Percentiles rank a stretch among this genome's conserved stretches.
Evolutionary conservation across 1,284 basidiomycete species (phyloP).

Genomic region (Cerioporus squamosus): DNA sequence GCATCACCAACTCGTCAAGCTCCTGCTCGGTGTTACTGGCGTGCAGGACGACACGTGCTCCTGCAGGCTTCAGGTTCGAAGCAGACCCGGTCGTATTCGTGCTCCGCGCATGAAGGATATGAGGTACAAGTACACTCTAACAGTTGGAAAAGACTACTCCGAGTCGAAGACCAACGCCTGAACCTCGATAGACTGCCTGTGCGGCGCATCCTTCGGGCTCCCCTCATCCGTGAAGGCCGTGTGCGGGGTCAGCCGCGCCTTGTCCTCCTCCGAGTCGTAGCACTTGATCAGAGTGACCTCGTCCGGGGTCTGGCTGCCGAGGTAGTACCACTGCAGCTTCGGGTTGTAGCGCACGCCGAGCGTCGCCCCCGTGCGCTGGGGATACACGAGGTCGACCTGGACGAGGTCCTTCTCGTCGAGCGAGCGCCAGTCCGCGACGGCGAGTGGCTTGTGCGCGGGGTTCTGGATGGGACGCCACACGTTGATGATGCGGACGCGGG

Average conservation of each 20-base stretch:
- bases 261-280: slow-evolving; percentile 44
- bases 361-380: slow-evolving; percentile 37
- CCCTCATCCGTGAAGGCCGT: slow-evolving; percentile 46
- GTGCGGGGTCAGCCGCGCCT: slow-evolving; percentile 49
- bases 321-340: slow-evolving; percentile 49
- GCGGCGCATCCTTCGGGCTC: slow-evolving; percentile 42
- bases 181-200: slow-evolving; percentile 47
- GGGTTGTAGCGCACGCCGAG: slow-evolving; percentile 42
- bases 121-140: no score
- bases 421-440: slow-evolving; percentile 47
- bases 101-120: no score
- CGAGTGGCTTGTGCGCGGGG: slow-evolving; percentile 49
- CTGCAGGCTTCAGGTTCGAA: no score
- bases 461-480: slow-evolving; percentile 55
- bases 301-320: slow-evolving; percentile 47
- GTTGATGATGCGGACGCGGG: slow-evolving; percentile 59
- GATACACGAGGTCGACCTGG: slow-evolving; percentile 36
- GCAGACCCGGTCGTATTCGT: no score
- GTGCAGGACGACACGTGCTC: slow-evolving; percentile 82
- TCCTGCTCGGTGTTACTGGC: slow-evolving; percentile 69
- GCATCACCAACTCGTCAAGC: slow-evolving; percentile 42
- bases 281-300: slow-evolving; percentile 54
- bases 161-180: slow-evolving; percentile 42
- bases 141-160: slow-evolving; percentile 9
- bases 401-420: slow-evolving; percentile 41